phyloP scores from a whole-genome alignment of 805 yeast genomes.

The Lachancea thermotolerans region DNA sequence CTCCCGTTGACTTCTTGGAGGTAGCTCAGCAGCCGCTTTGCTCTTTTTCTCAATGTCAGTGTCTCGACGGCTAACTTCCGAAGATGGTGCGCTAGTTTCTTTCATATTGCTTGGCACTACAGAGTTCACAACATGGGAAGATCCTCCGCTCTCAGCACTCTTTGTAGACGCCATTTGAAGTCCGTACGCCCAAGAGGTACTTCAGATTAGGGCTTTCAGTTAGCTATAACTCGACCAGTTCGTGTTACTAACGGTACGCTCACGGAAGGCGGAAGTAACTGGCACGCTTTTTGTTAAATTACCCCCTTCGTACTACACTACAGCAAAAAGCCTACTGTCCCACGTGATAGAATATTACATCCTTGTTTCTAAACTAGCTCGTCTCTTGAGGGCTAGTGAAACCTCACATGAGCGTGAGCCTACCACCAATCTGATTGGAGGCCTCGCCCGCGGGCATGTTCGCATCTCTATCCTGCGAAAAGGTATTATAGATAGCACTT shows the following conservation, averaged over 20 bases:
- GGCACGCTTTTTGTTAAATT: too few species aligned
- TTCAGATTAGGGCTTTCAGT: too few species aligned
- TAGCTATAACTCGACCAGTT: too few species aligned
- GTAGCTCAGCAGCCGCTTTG: neutral
- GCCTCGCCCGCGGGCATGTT: slow-evolving; percentile 83
- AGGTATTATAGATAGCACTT: slow-evolving; percentile 57
- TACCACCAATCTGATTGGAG: slow-evolving; percentile 74
- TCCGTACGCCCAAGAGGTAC: too few species aligned
- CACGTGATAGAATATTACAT: too few species aligned
- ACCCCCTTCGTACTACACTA: too few species aligned
- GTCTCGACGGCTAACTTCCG: neutral
- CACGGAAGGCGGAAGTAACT: too few species aligned
- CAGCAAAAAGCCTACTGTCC: too few species aligned
- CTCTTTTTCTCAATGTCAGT: neutral
- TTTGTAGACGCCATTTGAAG: neutral
- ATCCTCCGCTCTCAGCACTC: neutral
- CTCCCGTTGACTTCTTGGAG: neutral
- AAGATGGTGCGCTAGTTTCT: neutral
- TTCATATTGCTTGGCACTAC: slow-evolving; percentile 7
- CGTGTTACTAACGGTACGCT: too few species aligned
- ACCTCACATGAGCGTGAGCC: slow-evolving; percentile 68
- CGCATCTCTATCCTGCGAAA: slow-evolving; percentile 73
- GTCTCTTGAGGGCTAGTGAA: neutral
- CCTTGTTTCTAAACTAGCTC: too few species aligned
- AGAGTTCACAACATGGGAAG: slow-evolving; percentile 8